Evolutionary conservation across 805 yeast species (phyloP).

Genomic region (Maudiozyma barnettii): DNA sequence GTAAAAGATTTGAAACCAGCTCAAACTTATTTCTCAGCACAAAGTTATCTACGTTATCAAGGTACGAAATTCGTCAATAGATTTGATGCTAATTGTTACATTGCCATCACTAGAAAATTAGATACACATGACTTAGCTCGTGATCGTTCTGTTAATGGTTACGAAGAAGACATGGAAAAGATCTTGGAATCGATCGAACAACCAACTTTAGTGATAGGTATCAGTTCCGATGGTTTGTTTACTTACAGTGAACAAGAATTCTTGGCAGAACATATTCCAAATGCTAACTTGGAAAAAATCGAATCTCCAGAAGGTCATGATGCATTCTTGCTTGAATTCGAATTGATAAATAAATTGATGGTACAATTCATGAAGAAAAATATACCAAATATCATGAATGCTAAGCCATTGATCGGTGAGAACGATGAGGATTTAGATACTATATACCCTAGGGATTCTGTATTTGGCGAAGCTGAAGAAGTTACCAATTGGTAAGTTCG

Average conservation of each 20-base stretch:
- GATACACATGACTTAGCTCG: constrained; percentile 94
- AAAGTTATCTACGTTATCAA: constrained; percentile 87
- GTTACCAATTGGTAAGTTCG: constrained; percentile 79
- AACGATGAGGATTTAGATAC: constrained; percentile 33
- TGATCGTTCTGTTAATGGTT: constrained; percentile 42
- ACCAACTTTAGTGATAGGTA: constrained; percentile 82
- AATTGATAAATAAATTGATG: constrained; percentile 63
- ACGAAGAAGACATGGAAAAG: constrained; percentile 28
- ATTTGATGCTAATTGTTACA: constrained; percentile 95
- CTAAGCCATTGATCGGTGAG: constrained; percentile 30
- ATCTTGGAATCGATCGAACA: constrained; percentile 53
- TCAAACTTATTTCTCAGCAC: constrained; percentile 80
- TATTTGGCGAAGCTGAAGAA: constrained; percentile 91
- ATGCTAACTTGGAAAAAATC: constrained; percentile 58
- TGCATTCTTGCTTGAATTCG: constrained; percentile 87
- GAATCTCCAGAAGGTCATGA: constrained; percentile 96
- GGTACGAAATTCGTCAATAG: constrained; percentile 82
- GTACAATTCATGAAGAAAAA: constrained; percentile 51
- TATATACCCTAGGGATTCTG: constrained; percentile 43
- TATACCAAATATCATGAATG: constrained; percentile 49
- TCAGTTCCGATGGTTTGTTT: constrained; percentile 85
- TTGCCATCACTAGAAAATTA: constrained; percentile 82
- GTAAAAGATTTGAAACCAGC: constrained; percentile 25
- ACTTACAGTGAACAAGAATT: constrained; percentile 86
- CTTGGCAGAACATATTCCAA: constrained; percentile 64